Percentiles rank a stretch among this genome's conserved stretches.
These are phyloP conservation scores for Fusarium equiseti DNA, from an alignment of 2,329 filamentous ascomycete genomes.

Conservation along the genomic window DNA sequence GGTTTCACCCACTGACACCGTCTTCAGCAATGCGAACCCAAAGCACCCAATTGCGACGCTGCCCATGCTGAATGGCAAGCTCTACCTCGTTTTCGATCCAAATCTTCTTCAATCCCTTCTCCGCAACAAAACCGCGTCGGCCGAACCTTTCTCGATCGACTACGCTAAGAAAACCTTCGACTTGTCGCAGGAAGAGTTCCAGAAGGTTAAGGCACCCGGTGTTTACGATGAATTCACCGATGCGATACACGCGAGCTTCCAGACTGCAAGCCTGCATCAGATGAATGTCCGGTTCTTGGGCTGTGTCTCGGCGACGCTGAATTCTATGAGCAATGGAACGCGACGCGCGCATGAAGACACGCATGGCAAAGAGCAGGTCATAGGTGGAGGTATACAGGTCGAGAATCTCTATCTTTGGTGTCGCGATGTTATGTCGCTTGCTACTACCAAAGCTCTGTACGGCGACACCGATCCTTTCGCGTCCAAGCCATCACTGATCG, in stretches of 20 bases:
- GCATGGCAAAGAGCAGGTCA: conserved; percentile 21
- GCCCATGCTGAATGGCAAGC: conserved; percentile 57
- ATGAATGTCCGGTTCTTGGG: conserved; percentile 41
- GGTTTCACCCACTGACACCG: too few relatives aligned
- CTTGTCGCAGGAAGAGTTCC: conserved; percentile 49
- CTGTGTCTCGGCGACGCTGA: conserved; percentile 27
- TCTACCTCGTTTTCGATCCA: conserved; percentile 60
- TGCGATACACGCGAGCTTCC: conserved; percentile 50
- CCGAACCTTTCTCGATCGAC: conserved; percentile 57
- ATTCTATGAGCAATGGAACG: conserved; percentile 21
- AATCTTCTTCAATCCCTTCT: conserved; percentile 54
- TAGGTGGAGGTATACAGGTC: conserved; percentile 44
- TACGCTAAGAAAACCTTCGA: conserved; percentile 55
- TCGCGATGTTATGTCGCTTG: conserved; percentile 53
- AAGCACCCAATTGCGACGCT: conserved; percentile 57
- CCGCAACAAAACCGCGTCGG: conserved; percentile 56
- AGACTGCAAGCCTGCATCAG: conserved; percentile 51
- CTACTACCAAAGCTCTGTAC: conserved; percentile 56
- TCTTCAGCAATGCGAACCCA: conserved; percentile 43
- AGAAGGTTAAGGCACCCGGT: conserved; percentile 31
- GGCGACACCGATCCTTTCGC: conserved; percentile 58
- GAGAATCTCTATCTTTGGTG: conserved; percentile 56
- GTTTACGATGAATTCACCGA: conserved; percentile 48
- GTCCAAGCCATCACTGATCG: conserved; percentile 33
- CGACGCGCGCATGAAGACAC: conserved; percentile 7